Evolutionary conservation across 192 early-diverging fungal species (phyloP).

Genomic region (Lunasporangiospora selenospora): DNA sequence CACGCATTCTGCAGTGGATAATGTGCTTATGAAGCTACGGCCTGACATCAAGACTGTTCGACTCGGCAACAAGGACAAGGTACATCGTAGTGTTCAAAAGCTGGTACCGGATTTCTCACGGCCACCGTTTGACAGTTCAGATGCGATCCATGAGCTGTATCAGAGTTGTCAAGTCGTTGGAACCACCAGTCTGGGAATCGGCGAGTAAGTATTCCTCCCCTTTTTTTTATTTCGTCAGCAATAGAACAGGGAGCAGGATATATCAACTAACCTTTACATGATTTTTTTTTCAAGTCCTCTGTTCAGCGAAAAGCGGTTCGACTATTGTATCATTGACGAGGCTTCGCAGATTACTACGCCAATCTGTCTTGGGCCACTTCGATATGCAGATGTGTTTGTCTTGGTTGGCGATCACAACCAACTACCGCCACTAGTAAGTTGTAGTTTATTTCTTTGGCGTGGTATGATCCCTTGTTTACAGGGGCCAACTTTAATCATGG

Average conservation of each 20-base stretch:
- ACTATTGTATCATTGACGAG: constrained; percentile 97
- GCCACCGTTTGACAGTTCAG: constrained; percentile 58
- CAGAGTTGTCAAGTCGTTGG: constrained; percentile 73
- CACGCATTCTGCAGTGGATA: constrained; percentile 94
- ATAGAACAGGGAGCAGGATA: too few relatives aligned
- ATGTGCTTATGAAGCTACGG: constrained; percentile 87
- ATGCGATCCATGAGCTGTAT: constrained; percentile 68
- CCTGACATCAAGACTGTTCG: constrained; percentile 74
- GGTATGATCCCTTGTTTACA: constrained; percentile 2
- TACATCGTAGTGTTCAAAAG: constrained; percentile 29
- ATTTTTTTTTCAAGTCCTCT: constrained; percentile 55
- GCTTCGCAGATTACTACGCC: constrained; percentile 95
- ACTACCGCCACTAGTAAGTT: constrained; percentile 84
- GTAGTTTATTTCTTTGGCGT: neutral
- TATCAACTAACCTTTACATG: neutral
- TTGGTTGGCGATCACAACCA: constrained; percentile 97
- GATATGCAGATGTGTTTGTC: constrained; percentile 83
- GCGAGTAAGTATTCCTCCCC: constrained; percentile 62
- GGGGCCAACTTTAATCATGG: neutral
- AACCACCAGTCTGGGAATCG: constrained; percentile 88
- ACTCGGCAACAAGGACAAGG: constrained; percentile 72
- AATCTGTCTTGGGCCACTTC: constrained; percentile 87
- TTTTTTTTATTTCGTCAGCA: too few relatives aligned
- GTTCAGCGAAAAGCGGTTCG: constrained; percentile 80
- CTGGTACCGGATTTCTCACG: constrained; percentile 19